Evolutionary conservation across 495 filamentous ascomycete species (phyloP).

Genomic region (Neurospora sp.): DNA sequence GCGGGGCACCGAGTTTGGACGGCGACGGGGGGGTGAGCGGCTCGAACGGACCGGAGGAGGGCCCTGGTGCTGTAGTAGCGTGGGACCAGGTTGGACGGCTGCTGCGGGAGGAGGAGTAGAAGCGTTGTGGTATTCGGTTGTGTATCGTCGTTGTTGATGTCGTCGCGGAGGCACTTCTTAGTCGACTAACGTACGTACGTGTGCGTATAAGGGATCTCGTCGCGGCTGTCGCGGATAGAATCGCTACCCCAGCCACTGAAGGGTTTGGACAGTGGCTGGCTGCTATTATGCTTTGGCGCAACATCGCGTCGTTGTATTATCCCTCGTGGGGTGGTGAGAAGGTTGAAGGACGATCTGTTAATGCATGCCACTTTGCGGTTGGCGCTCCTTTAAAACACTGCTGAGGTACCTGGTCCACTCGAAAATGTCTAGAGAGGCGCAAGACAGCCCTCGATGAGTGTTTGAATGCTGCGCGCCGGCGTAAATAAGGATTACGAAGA

Average conservation of each 20-base stretch:
- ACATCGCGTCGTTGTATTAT: neutral
- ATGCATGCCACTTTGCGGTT: neutral
- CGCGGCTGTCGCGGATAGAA: neutral
- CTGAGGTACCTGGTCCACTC: neutral
- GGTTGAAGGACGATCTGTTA: neutral
- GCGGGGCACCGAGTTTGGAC: constrained; percentile 63
- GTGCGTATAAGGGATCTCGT: neutral
- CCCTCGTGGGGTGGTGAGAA: neutral
- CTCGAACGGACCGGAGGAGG: constrained; percentile 37
- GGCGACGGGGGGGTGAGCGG: constrained; percentile 77
- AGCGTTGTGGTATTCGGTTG: neutral
- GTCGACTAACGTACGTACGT: neutral
- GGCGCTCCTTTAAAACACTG: neutral
- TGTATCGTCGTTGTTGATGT: neutral
- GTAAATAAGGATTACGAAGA: neutral
- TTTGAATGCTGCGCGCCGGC: neutral
- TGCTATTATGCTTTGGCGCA: neutral
- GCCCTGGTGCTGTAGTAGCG: neutral
- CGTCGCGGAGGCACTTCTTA: neutral
- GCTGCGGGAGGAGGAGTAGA: constrained; percentile 5
- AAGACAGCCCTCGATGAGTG: neutral
- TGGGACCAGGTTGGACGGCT: constrained; percentile 4
- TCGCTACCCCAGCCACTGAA: neutral
- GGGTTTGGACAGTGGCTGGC: neutral
- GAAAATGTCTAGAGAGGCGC: neutral